Base-by-base conservation (phyloP, 805 yeast species). In the Nakazawaea wyomingensis region DNA sequence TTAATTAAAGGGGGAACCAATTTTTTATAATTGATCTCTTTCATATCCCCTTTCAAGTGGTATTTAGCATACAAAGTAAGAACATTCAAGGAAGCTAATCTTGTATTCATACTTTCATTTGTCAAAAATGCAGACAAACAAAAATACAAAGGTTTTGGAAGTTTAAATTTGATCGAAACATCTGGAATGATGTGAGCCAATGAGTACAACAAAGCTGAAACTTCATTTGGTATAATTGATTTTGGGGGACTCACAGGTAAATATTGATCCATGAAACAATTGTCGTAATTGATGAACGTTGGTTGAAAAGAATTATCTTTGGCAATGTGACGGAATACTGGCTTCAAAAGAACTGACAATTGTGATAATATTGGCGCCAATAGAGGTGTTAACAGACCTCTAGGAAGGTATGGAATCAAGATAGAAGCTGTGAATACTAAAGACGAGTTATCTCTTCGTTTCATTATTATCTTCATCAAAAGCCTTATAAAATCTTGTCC, bases 131-230 rank as follows among this genome's bases (percentile, higher is more conserved):
- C 46, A 9, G 53, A 49, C 19, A 60, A 37, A 10, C 54, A 52
- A 44, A 56, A 60, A 24, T 54, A 55, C 16, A 61, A 34, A 26
- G 64, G 58, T 18, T 45, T 38, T 0, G 62, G 62, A 2, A 59
- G 40, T 5, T 19, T 22, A n/a, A 47, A 22, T 8, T 31, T 29
- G 2, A n/a, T 17, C 4, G n/a, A 35, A 2, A 41, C 21, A 3
- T 45, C 32, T n/a, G 47, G 40, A 9, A 30, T 26, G 19, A 41
- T 28, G 20, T 41, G 52, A 1, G 62, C 46, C 14, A 58, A 39
- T 0, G 62, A 55, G 32, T 50, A 56, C 11, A 59, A 32, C 20
- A 59, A 40, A 1, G 62, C 59, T 14, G 59, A 45, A n/a, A 58
- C 36, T 10, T 53, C 56, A 34, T 42, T 49, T 2, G 52, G 44